phyloP scores from a whole-genome alignment of 2,329 filamentous ascomycete genomes.

The Lecanosticta acicola region DNA sequence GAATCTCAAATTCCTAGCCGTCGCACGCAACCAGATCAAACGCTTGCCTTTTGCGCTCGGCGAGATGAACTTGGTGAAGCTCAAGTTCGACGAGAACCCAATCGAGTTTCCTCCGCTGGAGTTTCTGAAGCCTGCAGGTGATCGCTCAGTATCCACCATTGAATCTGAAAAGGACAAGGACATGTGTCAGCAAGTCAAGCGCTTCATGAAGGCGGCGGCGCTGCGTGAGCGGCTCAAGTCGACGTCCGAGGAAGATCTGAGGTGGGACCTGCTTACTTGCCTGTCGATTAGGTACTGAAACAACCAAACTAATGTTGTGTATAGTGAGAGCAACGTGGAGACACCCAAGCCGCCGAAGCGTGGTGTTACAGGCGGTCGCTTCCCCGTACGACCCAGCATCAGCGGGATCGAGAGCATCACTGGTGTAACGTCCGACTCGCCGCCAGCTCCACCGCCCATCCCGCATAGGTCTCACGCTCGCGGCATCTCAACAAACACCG shows the following conservation, averaged over 20 bases:
- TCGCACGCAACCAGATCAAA: slow-evolving; percentile 81
- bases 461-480: slow-evolving; percentile 77
- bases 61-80: slow-evolving; percentile 85
- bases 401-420: slow-evolving; percentile 55
- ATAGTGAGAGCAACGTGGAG: slow-evolving; percentile 66
- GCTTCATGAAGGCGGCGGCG: slow-evolving; percentile 48
- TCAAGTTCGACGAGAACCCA: slow-evolving; percentile 86
- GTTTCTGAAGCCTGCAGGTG: slow-evolving; percentile 29
- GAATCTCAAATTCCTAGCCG: slow-evolving; percentile 81
- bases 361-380: slow-evolving; percentile 48
- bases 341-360: slow-evolving; percentile 66
- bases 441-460: slow-evolving; percentile 67
- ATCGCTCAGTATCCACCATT: slow-evolving; percentile 33
- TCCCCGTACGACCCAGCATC: slow-evolving; percentile 63
- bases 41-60: slow-evolving; percentile 77
- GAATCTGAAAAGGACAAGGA: slow-evolving; percentile 57
- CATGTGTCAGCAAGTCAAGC: slow-evolving; percentile 56
- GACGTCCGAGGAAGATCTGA: slow-evolving; percentile 27
- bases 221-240: slow-evolving; percentile 24
- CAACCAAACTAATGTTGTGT: neutral
- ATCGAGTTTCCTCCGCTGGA: slow-evolving; percentile 65
- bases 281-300: neutral
- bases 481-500: slow-evolving; percentile 31
- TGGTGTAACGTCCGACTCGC: slow-evolving; percentile 54
- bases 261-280: slow-evolving; percentile 7